phyloP scores from a whole-genome alignment of 495 filamentous ascomycete genomes.

The Bacidia rubella region DNA sequence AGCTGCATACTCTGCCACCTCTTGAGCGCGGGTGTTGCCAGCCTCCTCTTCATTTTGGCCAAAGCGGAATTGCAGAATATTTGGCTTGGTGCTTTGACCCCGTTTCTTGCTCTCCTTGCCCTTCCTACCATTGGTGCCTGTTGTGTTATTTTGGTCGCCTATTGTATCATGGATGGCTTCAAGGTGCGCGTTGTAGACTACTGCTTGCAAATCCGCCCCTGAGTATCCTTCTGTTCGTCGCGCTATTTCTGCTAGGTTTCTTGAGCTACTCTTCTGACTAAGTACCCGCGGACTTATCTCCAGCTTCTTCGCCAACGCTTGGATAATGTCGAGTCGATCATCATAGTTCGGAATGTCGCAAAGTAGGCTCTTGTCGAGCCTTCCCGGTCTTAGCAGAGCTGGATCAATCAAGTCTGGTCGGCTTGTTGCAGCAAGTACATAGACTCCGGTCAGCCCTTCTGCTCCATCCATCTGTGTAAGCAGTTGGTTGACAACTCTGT shows the following conservation, averaged over 20 bases:
- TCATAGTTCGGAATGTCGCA: conserved; percentile 71
- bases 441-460: conserved; percentile 85
- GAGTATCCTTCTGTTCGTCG: conserved; percentile 77
- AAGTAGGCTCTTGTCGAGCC: conserved; percentile 78
- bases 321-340: conserved; percentile 78
- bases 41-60: conserved; percentile 43
- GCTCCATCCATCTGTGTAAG: conserved; percentile 98
- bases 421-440: conserved; percentile 85
- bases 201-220: conserved; percentile 86
- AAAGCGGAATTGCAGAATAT: conserved; percentile 77
- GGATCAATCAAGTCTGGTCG: conserved; percentile 91
- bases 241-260: conserved; percentile 49
- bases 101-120: conserved; percentile 18
- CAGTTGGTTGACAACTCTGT: conserved; percentile 96
- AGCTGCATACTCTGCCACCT: conserved; percentile 54
- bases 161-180: conserved; percentile 93
- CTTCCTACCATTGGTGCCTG: conserved; percentile 24
- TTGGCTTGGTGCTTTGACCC: conserved; percentile 22
- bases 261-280: conserved; percentile 12
- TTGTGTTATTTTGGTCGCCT: conserved; percentile 42
- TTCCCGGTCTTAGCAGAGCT: conserved; percentile 73
- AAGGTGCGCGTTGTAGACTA: conserved; percentile 91
- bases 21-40: conserved; percentile 29
- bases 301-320: conserved; percentile 66
- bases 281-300: conserved; percentile 48